Base-by-base conservation (phyloP, 192 early-diverging fungal species). In the Piromyces sp. region DNA sequence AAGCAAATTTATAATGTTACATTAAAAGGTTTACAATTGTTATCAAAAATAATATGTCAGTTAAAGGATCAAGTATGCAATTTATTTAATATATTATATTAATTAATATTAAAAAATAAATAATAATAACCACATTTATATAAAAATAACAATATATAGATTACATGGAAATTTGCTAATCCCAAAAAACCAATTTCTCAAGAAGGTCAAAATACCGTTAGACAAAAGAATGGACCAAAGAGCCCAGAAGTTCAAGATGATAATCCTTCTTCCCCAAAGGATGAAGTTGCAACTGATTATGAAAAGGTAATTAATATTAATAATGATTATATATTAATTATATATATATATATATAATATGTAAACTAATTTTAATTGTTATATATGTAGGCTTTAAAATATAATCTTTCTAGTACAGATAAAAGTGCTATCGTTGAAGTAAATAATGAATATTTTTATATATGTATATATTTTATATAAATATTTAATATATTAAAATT, bases 341-440 rank as follows among this genome's bases (percentile, higher is more conserved):
- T n/a, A n/a, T n/a, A n/a, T n/a, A n/a, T n/a, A n/a, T n/a, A n/a
- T n/a, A n/a, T n/a, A n/a, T n/a, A n/a, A n/a, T n/a, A n/a, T n/a
- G n/a, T n/a, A n/a, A n/a, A n/a, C n/a, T n/a, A n/a, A n/a, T n/a
- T n/a, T n/a, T n/a, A n/a, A n/a, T n/a, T n/a, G n/a, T n/a, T 30
- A 82, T 29, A 30, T 82, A 83, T 82, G 1, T 82, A 87, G 88
- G 89, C 84, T 1, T 84, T 90, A 31, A 81, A 84, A 37, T 88
- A 83, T 80, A 91, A 91, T 81, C 89, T 88, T 83, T 82, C 80
- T 29, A 38, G 26, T 15, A 84, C 87, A 36, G 89, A 90, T 33
- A 87, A 87, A 80, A 30, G 51, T 26, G 84, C 84, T 19, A 80
- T 91, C 17, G 84, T 90, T 42, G 85, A 89, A 84, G 87, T 87